These are phyloP conservation scores for Epipyxis sp. DNA, from an alignment of 108 stramenopile species.

Conservation along the genomic window DNA sequence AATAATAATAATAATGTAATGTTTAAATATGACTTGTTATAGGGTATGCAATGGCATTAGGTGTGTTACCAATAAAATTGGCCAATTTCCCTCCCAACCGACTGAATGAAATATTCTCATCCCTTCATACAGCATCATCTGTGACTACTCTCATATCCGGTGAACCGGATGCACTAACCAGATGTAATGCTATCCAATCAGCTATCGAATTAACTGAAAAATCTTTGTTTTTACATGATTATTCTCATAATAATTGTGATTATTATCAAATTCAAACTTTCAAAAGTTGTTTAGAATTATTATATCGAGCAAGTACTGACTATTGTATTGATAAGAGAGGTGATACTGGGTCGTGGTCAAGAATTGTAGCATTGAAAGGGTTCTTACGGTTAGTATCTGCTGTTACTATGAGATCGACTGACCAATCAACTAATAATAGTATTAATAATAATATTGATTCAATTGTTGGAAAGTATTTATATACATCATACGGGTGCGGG, in stretches of 20 bases:
- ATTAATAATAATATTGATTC: neutral
- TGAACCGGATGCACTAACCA: conserved; percentile 83
- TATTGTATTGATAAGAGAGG: conserved; percentile 93
- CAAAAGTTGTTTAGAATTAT: conserved; percentile 60
- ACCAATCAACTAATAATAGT: neutral
- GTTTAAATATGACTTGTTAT: too few species aligned
- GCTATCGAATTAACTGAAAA: conserved; percentile 63
- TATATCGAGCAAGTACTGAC: conserved; percentile 73
- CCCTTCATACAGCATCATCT: neutral
- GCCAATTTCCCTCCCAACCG: conserved; percentile 3
- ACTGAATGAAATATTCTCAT: neutral
- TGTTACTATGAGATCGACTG: neutral
- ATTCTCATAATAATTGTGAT: too few species aligned
- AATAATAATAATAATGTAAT: too few species aligned
- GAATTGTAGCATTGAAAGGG: conserved; percentile 81
- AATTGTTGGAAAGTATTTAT: too few species aligned
- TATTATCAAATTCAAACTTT: conserved; percentile 41
- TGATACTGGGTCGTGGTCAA: conserved; percentile 95
- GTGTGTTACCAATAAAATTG: conserved; percentile 73
- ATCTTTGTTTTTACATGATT: neutral
- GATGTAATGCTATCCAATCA: conserved; percentile 76
- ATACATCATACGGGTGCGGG: neutral
- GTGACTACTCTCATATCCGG: neutral
- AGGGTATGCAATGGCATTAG: conserved; percentile 83
- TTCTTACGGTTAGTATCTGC: conserved; percentile 57